Conservation (phyloP, 192 early-diverging fungal genomes). For the Umbelopsis isabellina region DNA sequence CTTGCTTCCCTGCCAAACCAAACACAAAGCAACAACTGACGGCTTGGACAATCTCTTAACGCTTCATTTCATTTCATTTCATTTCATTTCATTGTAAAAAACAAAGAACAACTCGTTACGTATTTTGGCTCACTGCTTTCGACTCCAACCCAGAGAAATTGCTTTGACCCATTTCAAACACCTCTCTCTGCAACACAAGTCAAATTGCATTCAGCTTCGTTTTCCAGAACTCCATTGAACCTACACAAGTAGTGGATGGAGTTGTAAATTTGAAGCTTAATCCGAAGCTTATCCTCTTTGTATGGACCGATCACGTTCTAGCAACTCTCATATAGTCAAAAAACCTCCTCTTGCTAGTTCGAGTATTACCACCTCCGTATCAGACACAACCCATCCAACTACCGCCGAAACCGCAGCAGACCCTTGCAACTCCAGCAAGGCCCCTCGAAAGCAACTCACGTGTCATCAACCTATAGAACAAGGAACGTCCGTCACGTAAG, state of each 20-base stretch:
- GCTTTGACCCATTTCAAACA: no score
- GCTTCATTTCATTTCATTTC: no score
- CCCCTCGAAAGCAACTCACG: neutral
- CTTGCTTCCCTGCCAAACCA: neutral
- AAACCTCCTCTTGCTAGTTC: conserved; percentile 15
- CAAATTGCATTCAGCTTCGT: no score
- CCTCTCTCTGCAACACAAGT: no score
- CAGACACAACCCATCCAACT: conserved; percentile 8
- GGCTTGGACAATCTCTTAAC: neutral
- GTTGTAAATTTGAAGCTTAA: conserved; percentile 4
- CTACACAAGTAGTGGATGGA: neutral
- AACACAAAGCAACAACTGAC: neutral
- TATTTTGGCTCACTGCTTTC: no score
- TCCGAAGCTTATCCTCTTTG: conserved; percentile 15
- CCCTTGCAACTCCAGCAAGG: conserved; percentile 4
- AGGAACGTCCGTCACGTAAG: neutral
- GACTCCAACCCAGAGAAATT: no score
- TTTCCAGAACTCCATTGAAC: no score
- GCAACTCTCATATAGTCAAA: conserved; percentile 16
- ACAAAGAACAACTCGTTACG: no score
- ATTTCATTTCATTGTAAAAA: neutral
- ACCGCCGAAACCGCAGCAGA: conserved; percentile 4
- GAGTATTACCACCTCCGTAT: neutral
- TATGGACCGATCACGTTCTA: conserved; percentile 24
- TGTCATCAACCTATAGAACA: neutral